Evolutionary conservation across 2,329 filamentous ascomycete genomes (phyloP).

Genomic region (Sclerotinia borealis): DNA sequence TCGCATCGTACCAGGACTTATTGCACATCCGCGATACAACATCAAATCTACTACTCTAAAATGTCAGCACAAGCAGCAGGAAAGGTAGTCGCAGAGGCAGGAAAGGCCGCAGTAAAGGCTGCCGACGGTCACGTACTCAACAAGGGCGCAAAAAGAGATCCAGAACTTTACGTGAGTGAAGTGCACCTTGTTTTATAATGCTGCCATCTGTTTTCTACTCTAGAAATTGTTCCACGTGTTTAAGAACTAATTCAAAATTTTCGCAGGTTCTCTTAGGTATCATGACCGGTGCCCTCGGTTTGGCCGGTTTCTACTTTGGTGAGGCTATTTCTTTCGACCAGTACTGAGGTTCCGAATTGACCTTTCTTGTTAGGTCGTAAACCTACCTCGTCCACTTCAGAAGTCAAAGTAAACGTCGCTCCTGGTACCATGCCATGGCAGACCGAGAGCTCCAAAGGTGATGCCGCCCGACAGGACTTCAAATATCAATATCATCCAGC

Average conservation of each 20-base stretch:
- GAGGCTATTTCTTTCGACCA: conserved; percentile 23
- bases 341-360: conserved; percentile 21
- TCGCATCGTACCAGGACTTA: conserved; percentile 16
- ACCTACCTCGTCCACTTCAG: conserved; percentile 79
- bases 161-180: conserved; percentile 64
- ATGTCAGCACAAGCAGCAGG: conserved; percentile 31
- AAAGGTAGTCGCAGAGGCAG: conserved; percentile 33
- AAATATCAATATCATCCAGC: conserved; percentile 62
- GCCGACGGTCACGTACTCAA: conserved; percentile 44
- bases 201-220: not conserved
- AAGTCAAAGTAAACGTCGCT: conserved; percentile 69
- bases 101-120: conserved; percentile 36
- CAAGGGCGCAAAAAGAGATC: conserved; percentile 62
- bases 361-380: conserved; percentile 56
- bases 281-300: conserved; percentile 81
- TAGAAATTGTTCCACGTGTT: conserved; percentile 9
- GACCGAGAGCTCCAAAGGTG: conserved; percentile 54
- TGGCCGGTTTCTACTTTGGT: conserved; percentile 89
- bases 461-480: conserved; percentile 49
- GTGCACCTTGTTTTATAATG: conserved; percentile 21
- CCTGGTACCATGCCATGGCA: conserved; percentile 89
- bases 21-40: conserved; percentile 7
- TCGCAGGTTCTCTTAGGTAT: conserved; percentile 78
- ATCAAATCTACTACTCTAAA: conserved; percentile 13
- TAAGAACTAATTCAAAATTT: not conserved